Percentiles rank a stretch among this genome's conserved stretches.
Evolutionary conservation across 306 rosid genomes (phyloP).

Genomic region (Quercus parvula): DNA sequence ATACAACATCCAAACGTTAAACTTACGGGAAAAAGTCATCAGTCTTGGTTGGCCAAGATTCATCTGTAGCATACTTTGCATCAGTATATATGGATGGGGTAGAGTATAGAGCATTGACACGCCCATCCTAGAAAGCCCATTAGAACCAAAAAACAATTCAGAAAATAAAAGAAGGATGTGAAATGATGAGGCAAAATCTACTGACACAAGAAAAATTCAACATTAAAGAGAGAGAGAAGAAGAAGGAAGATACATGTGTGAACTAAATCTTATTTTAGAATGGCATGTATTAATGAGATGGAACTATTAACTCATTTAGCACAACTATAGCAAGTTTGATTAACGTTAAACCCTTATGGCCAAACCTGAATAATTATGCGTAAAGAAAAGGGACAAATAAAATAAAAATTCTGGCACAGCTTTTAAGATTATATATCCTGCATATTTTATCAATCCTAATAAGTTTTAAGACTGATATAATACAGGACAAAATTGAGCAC

Average conservation of each 20-base stretch:
- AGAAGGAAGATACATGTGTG: background rate
- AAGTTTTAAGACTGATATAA: background rate
- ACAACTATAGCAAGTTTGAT: background rate
- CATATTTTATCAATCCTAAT: background rate
- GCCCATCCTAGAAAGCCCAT: conserved; percentile 58
- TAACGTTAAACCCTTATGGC: background rate
- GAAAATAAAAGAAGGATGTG: background rate
- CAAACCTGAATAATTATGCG: background rate
- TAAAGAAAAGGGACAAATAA: background rate
- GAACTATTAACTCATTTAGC: background rate
- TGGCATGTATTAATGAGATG: background rate
- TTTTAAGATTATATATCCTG: background rate
- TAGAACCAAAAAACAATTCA: background rate
- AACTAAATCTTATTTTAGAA: background rate
- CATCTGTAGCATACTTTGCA: conserved; percentile 66
- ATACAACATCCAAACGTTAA: background rate
- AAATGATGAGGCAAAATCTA: background rate
- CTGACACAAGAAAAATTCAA: background rate
- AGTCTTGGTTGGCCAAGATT: conserved; percentile 79
- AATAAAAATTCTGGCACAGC: background rate
- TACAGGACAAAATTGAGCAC: background rate
- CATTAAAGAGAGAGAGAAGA: background rate
- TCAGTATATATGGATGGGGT: conserved; percentile 90
- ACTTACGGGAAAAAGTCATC: conserved; percentile 92
- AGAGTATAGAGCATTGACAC: conserved; percentile 81